Conservation (phyloP, 805 yeast genomes). For the Candida endomychidarum region DNA sequence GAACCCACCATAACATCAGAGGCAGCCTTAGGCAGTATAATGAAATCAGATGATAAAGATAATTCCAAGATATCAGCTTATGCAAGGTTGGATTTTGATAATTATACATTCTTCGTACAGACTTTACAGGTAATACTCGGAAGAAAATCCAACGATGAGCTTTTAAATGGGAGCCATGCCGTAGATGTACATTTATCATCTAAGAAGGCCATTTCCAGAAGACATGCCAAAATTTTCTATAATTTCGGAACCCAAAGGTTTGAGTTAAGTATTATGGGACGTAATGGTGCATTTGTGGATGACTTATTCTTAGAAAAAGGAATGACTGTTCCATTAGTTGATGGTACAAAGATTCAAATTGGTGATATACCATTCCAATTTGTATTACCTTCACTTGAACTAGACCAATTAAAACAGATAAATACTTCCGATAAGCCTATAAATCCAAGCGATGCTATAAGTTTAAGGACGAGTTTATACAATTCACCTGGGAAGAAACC, state of each 20-base stretch:
- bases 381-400: conserved; percentile 71
- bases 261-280: conserved; percentile 86
- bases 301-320: conserved; percentile 88
- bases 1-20: conserved; percentile 15
- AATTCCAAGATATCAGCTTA: conserved; percentile 49
- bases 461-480: conserved; percentile 50
- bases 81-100: conserved; percentile 85
- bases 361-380: conserved; percentile 90
- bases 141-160: conserved; percentile 59
- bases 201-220: conserved; percentile 88
- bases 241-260: conserved; percentile 95
- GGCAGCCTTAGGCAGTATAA: conserved; percentile 13
- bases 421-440: conserved; percentile 32
- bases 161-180: conserved; percentile 65
- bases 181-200: conserved; percentile 93
- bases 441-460: conserved; percentile 63
- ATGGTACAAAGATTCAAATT: conserved; percentile 84
- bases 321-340: conserved; percentile 80
- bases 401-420: conserved; percentile 27
- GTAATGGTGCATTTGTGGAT: conserved; percentile 96
- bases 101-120: conserved; percentile 93
- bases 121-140: conserved; percentile 93
- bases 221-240: conserved; percentile 94
- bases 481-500: conserved; percentile 14
- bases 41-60: conserved; percentile 14